A percentile compares a stretch with the other conserved stretches of the same genome.
These are phyloP conservation scores for Auxenochlorella pyrenoidosa DNA, from an alignment of 139 green algal genomes.

Conservation along the genomic window DNA sequence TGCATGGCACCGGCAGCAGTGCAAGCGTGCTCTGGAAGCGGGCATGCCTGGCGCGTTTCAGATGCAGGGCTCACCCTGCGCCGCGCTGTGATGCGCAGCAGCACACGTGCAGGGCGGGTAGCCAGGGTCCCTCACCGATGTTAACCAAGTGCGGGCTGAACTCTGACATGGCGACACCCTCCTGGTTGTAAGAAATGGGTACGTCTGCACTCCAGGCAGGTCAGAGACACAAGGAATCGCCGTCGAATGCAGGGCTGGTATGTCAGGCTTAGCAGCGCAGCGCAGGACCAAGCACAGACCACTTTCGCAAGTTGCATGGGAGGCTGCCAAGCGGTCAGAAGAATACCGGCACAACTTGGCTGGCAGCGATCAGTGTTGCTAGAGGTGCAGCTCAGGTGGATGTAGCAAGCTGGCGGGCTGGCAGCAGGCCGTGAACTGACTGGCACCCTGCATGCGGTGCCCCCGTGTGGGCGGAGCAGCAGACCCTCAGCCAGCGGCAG, in stretches of 20 bases:
- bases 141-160: conserved; percentile 14
- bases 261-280: neutral
- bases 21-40: neutral
- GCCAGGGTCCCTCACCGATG: neutral
- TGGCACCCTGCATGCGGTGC: no score
- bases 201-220: neutral
- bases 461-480: no score
- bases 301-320: no score
- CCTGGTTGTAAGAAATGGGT: neutral
- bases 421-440: no score
- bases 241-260: neutral
- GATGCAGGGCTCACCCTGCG: no score
- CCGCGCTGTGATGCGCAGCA: neutral
- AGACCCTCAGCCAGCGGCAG: no score
- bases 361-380: no score
- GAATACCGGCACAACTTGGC: no score
- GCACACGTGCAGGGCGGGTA: neutral
- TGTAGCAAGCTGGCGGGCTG: no score
- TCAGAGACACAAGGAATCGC: neutral
- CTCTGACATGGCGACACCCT: neutral
- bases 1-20: neutral
- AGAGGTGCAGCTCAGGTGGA: no score
- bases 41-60: neutral
- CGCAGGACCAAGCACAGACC: no score
- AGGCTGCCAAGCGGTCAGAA: no score